Percentiles rank a stretch among this genome's conserved stretches.
phyloP scores from a whole-genome alignment of 352 stramenopile species.

The Hyphochytrium catenoides region DNA sequence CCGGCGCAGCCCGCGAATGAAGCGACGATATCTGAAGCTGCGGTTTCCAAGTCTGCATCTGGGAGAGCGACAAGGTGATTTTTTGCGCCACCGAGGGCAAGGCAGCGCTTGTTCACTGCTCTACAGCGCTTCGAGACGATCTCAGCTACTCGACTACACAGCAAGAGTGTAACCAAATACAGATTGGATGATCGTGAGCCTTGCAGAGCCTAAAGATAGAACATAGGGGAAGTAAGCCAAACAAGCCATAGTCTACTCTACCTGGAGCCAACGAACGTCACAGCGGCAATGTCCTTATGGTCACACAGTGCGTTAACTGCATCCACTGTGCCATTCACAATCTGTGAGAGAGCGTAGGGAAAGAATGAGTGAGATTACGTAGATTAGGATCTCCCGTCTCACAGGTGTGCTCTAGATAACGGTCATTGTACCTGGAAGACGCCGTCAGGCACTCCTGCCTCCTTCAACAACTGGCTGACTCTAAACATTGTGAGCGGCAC shows the following conservation, averaged over 20 bases:
- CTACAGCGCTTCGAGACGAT: conserved; percentile 69
- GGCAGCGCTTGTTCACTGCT: conserved; percentile 74
- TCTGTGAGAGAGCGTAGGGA: conserved; percentile 14
- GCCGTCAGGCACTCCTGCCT: conserved; percentile 76
- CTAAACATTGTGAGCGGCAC: conserved; percentile 73
- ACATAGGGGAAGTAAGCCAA: neutral
- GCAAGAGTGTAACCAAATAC: conserved; percentile 79
- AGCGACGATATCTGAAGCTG: conserved; percentile 80
- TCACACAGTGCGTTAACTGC: conserved; percentile 76
- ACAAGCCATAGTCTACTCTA: too few species aligned
- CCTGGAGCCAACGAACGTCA: conserved; percentile 14
- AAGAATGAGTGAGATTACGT: neutral
- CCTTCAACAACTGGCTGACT: conserved; percentile 54
- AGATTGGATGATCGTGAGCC: neutral
- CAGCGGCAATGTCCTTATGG: conserved; percentile 42
- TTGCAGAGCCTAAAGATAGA: neutral
- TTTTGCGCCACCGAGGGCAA: conserved; percentile 86
- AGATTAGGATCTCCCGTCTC: too few species aligned
- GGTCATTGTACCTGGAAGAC: conserved; percentile 72
- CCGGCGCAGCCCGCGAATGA: conserved; percentile 85
- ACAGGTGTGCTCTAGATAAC: too few species aligned
- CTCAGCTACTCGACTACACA: conserved; percentile 73
- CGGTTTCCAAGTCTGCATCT: conserved; percentile 72
- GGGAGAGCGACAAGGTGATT: conserved; percentile 89
- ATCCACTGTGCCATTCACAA: conserved; percentile 76